Evolutionary conservation across 768 basidiomycete genomes (phyloP), one percentile per base, ranked within the genome.

Genomic region (Calocera cornea): DNA sequence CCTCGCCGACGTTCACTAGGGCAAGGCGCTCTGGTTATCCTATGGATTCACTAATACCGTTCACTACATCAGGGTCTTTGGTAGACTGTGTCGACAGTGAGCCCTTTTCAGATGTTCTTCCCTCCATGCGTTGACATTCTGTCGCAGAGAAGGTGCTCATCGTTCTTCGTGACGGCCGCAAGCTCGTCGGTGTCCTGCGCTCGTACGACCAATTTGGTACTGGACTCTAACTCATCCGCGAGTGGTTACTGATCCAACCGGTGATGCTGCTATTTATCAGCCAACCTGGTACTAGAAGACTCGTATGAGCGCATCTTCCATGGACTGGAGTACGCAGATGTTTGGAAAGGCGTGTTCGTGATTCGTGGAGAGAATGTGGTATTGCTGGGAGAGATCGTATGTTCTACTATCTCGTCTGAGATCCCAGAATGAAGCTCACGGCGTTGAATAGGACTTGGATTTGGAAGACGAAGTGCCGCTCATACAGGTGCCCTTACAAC

Each of bases 51-150:
- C 80, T 97, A 72, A 97, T 98, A 75, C 92, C 95, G 65, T 98
- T 98, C 80, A 99, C 97, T 69, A 99, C 97, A 24, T 97, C 95
- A 65, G 97, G 97, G 74, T 94, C 95, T 71, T 86, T 99, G 71
- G 90, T 97, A 78, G 97, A 98, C 84, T 93, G 93, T 78, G 97
- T 99, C 81, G 97, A 99, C 88, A 97, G 97, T 99, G 87, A 88
- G 97, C 79, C n/a, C 8, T 27, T 8, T 34, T 44, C 34, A 12
- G 2, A 22, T 29, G 50, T 19, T 12, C 49, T 54, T 41, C 38
- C n/a, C n/a, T 60, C 49, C 27, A 68, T 64, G 11, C 47, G 16
- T 63, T 40, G 34, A 65, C 47, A 64, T 66, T n/a, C 22, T 71
- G 68, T 41, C 68, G 66, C 74, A 99, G 97, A 97, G 83, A 98